Conservation (phyloP, 2,329 filamentous ascomycete genomes). For the Alternaria longipes region DNA sequence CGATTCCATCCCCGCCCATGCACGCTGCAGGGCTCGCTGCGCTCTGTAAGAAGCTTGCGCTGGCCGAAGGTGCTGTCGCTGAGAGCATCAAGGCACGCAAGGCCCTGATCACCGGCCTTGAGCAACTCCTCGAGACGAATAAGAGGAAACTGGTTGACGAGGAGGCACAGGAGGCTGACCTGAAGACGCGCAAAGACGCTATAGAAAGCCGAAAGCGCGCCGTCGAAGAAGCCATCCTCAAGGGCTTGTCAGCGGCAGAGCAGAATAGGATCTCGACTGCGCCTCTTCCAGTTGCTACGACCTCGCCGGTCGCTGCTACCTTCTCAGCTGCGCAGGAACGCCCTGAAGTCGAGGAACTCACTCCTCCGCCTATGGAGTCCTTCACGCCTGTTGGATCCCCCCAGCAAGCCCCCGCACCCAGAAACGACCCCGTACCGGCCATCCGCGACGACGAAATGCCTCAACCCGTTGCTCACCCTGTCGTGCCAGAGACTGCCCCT, state of each 20-base stretch:
- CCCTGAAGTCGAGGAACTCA: constrained; percentile 85
- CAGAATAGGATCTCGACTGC: constrained; percentile 58
- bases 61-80: constrained; percentile 86
- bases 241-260: constrained; percentile 73
- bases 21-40: constrained; percentile 89
- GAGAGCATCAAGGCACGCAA: constrained; percentile 88
- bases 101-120: constrained; percentile 78
- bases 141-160: constrained; percentile 75
- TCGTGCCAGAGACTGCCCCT: constrained; percentile 36
- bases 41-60: constrained; percentile 87
- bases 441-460: constrained; percentile 43
- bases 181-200: constrained; percentile 72
- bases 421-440: constrained; percentile 29
- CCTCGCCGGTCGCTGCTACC: constrained; percentile 24
- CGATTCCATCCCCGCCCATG: constrained; percentile 82
- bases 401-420: constrained; percentile 27
- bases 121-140: constrained; percentile 81
- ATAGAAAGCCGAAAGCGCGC: constrained; percentile 86
- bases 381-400: constrained; percentile 63
- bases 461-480: constrained; percentile 34
- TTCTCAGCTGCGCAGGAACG: constrained; percentile 63
- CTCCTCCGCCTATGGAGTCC: constrained; percentile 74
- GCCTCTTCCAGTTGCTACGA: constrained; percentile 37
- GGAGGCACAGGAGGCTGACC: constrained; percentile 68
- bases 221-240: constrained; percentile 91